Percentiles rank a stretch among this genome's conserved stretches.
These are phyloP conservation scores for Peziza echinospora DNA, from an alignment of 495 filamentous ascomycete species.

Conservation along the genomic window DNA sequence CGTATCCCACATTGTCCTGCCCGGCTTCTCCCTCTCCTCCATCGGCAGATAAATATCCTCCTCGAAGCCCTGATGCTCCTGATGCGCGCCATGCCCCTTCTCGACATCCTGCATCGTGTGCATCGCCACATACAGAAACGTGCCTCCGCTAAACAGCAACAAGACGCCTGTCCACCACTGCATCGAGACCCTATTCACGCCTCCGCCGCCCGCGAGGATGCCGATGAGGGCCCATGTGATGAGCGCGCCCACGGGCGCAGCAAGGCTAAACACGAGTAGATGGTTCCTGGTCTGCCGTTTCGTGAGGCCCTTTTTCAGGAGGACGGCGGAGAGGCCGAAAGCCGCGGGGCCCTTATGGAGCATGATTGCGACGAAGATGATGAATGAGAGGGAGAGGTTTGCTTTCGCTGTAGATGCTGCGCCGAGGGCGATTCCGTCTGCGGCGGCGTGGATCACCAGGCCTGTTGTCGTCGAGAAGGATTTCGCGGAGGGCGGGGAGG, in stretches of 20 bases:
- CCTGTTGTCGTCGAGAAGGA: slow-evolving; percentile 57
- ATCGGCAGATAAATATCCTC: slow-evolving; percentile 15
- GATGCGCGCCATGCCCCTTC: slow-evolving; percentile 25
- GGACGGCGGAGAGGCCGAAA: slow-evolving; percentile 74
- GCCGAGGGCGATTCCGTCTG: slow-evolving; percentile 91
- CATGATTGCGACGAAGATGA: slow-evolving; percentile 93
- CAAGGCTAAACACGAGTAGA: slow-evolving; percentile 72
- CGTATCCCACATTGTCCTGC: slow-evolving; percentile 38
- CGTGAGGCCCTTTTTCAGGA: slow-evolving; percentile 56
- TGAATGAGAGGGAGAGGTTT: slow-evolving; percentile 51
- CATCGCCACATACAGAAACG: slow-evolving; percentile 98
- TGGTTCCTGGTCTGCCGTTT: slow-evolving; percentile 72
- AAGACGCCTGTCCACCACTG: slow-evolving; percentile 85
- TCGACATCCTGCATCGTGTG: slow-evolving; percentile 86
- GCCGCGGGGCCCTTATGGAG: slow-evolving; percentile 92
- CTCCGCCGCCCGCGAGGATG: slow-evolving; percentile 39
- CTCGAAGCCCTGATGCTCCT: slow-evolving; percentile 46
- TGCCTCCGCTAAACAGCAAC: slow-evolving; percentile 78
- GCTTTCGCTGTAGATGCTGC: slow-evolving; percentile 57
- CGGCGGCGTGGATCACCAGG: slow-evolving; percentile 84
- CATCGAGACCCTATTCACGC: slow-evolving; percentile 24
- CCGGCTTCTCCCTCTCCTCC: slow-evolving; percentile 27
- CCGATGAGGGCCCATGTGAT: slow-evolving; percentile 60
- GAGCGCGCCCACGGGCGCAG: slow-evolving; percentile 70
- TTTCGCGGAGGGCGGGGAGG: slow-evolving; percentile 5